A percentile compares a stretch with the other conserved stretches of the same genome.
phyloP scores from a whole-genome alignment of 2,329 filamentous ascomycete genomes.

The Aspergillus niger region DNA sequence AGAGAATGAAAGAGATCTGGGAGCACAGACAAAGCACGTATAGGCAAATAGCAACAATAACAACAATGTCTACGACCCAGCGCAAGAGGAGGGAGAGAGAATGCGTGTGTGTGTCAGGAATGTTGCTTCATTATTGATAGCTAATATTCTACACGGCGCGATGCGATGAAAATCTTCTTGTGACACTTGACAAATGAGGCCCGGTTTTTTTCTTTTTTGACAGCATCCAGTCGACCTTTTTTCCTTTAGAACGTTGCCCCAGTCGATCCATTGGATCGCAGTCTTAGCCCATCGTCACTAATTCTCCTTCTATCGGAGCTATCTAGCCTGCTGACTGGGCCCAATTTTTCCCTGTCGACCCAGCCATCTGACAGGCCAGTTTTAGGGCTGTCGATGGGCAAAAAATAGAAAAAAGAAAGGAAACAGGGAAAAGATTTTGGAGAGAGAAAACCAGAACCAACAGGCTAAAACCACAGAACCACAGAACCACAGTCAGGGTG shows the following conservation, averaged over 20 bases:
- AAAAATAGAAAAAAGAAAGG: neutral
- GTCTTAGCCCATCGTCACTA: neutral
- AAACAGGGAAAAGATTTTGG: neutral
- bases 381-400: constrained; percentile 2
- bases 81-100: no score
- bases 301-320: neutral
- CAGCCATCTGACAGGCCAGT: constrained; percentile 4
- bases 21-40: neutral
- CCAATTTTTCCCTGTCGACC: neutral
- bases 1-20: neutral
- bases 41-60: neutral
- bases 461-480: neutral
- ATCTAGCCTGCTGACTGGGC: neutral
- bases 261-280: constrained; percentile 2
- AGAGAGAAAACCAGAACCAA: constrained; percentile 7
- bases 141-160: neutral
- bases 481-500: neutral
- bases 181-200: constrained; percentile 3
- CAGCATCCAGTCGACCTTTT: neutral
- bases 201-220: constrained; percentile 4
- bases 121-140: neutral
- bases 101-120: neutral
- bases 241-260: neutral
- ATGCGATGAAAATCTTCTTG: constrained; percentile 9
- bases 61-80: neutral